Evolutionary conservation across 2,329 filamentous ascomycete genomes (phyloP), one percentile per base, ranked within the genome.

Genomic region (Fusarium dimerum): DNA sequence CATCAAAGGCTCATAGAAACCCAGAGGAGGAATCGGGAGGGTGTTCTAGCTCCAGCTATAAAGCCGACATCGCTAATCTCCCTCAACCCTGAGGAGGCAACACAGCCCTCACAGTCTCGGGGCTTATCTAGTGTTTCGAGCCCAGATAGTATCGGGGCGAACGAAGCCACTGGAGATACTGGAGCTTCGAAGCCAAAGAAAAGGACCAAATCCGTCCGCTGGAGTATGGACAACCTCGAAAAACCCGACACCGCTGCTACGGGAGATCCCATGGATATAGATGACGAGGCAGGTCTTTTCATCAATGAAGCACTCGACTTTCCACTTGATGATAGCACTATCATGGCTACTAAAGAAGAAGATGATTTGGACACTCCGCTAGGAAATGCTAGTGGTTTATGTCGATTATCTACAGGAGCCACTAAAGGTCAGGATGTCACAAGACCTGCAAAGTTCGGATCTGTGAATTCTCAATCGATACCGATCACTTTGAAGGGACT

Each of bases 21-120:
- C 32, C 65, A 66, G 40, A 71, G 68, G 6, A 75, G 77, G 29
- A 74, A 76, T 17, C 73, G 70, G 48, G 74, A 75, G 42, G 80
- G 82, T 30, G 48, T 58, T 11, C 54, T 55, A 18, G 72, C 66
- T 2, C 70, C 76, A 2, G 64, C 72, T 2, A 69, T 73, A 49
- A 55, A 72, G 36, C 69, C 69, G 5, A 51, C 51, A 5, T 45
- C 47, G 6, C 54, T 66, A 26, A 55, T 57, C 55, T 74, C 30
- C 60, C 67, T 76, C 12, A 64, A 68, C 5, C 66, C 66, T 41
- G 51, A 51, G n/a, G 56, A 57, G 9, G 58, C 50, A 16, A 45
- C 39, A 30, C 16, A 11, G 13, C 30, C 17, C 20, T 17, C 16
- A 12, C 16, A 47, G 8, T 41, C 36, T n/a, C 16, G 18, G 8